Evolutionary conservation across 1,284 basidiomycete species (phyloP).

Genomic region (Ustilago hordei): DNA sequence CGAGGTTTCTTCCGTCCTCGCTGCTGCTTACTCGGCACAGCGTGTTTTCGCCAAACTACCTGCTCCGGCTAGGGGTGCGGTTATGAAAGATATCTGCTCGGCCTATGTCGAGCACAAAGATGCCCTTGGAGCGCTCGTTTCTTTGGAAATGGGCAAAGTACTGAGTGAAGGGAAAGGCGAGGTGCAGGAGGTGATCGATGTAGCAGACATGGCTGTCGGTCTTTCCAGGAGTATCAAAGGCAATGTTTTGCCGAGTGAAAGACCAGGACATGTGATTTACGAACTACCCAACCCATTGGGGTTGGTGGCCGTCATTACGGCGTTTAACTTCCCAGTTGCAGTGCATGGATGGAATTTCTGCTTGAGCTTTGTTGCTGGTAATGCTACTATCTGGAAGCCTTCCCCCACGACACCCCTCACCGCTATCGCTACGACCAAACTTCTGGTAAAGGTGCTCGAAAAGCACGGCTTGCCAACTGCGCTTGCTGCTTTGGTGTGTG

Average conservation of each 20-base stretch:
- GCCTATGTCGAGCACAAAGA: constrained; percentile 83
- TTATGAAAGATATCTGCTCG: constrained; percentile 86
- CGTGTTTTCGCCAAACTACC: constrained; percentile 80
- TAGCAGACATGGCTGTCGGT: constrained; percentile 84
- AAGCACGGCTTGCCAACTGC: constrained; percentile 84
- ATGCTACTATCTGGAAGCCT: constrained; percentile 95
- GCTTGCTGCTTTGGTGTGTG: constrained; percentile 83
- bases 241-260: constrained; percentile 59
- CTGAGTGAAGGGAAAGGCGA: constrained; percentile 90
- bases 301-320: constrained; percentile 86
- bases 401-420: constrained; percentile 84
- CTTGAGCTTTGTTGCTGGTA: constrained; percentile 87
- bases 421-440: constrained; percentile 88
- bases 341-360: constrained; percentile 81
- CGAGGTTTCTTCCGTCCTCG: constrained; percentile 78
- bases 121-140: constrained; percentile 79
- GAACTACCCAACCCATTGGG: constrained; percentile 87
- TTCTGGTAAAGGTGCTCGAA: constrained; percentile 84
- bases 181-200: constrained; percentile 94
- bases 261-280: constrained; percentile 56
- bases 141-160: constrained; percentile 90
- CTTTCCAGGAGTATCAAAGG: constrained; percentile 86
- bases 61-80: constrained; percentile 86
- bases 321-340: constrained; percentile 94
- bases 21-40: constrained; percentile 79